Base-by-base conservation (phyloP, 495 filamentous ascomycete genomes). In the Hypoxylon crocopeplum region DNA sequence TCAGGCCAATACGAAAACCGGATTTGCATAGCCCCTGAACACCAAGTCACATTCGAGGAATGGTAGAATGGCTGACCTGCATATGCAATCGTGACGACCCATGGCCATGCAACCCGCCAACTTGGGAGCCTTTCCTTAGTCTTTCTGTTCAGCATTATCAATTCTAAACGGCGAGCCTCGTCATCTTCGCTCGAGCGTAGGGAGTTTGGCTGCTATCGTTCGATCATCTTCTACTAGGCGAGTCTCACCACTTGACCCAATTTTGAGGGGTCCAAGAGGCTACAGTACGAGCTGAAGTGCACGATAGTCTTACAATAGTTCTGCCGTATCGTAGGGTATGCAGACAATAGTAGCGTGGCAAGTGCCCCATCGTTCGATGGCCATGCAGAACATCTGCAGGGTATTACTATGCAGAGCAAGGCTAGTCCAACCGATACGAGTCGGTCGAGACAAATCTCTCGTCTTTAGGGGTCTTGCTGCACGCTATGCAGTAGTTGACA, bases 1-100 rank as follows among this genome's bases (percentile, higher is more conserved):
- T 13, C 34, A 41, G 12, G 36, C 64, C 69, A 68, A 70, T 70
- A 62, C 62, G 50, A 70, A 72, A 70, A 64, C 69, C 66, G 65
- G 67, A 64, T 69, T 69, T 55, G 42, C 56, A 66, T 59, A 62
- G 56, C 62, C 62, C 62, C 61, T 59, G 36, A 38, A 55, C 50
- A 54, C 44, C 48, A 49, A 53, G 53, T 57, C 16, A 48, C 59
- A 54, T 52, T 59, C 49, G 54, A 27, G 44, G 39, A 56, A 45
- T 59, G 34, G 52, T 48, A 12, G 12, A 24, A n/a, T 50, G 54
- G 55, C 61, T 64, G 38, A 59, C 61, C 55, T 64, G 61, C 61
- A 64, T 64, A 64, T 64, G 55, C 61, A 51, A 56, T 58, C 54
- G 49, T 59, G 61, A 64, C 33, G 37, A 39, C 51, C 46, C 19